phyloP scores from a whole-genome alignment of 768 basidiomycete species.

The Kwoniella newhampshirensis region DNA sequence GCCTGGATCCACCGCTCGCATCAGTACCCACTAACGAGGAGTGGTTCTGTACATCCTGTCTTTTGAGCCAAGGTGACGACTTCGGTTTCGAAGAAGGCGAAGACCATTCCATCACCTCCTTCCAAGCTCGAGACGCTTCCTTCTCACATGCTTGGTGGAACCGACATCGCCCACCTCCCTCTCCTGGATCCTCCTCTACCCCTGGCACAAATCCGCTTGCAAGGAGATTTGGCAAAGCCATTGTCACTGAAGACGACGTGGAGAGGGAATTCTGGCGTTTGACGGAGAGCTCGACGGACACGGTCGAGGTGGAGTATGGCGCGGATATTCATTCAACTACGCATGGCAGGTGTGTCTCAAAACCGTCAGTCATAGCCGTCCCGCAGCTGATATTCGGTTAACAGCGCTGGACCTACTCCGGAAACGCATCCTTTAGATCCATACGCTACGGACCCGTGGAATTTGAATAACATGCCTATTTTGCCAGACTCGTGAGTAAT shows the following conservation, averaged over 20 bases:
- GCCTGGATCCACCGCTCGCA: constrained; percentile 84
- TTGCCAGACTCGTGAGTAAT: constrained; percentile 67
- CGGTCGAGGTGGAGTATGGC: constrained; percentile 98
- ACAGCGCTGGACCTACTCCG: constrained; percentile 91
- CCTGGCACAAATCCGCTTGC: constrained; percentile 19
- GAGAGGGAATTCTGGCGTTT: constrained; percentile 97
- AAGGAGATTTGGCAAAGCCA: constrained; percentile 41
- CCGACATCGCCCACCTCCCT: constrained; percentile 61
- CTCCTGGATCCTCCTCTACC: constrained; percentile 51
- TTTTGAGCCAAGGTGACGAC: constrained; percentile 87
- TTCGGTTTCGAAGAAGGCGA: constrained; percentile 98
- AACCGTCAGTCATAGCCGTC: neutral
- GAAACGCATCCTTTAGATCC: constrained; percentile 87
- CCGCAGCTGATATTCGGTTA: constrained; percentile 10
- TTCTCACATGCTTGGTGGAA: constrained; percentile 89
- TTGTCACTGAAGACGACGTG: constrained; percentile 84
- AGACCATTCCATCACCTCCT: constrained; percentile 86
- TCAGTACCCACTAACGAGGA: constrained; percentile 80
- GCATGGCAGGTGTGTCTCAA: constrained; percentile 76
- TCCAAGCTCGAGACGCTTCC: constrained; percentile 84
- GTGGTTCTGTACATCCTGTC: constrained; percentile 92
- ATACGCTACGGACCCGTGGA: constrained; percentile 92
- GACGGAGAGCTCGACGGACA: constrained; percentile 82
- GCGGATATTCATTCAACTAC: constrained; percentile 97
- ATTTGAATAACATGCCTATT: constrained; percentile 95